These are phyloP conservation scores for Auriscalpium microsporum DNA, from an alignment of 768 basidiomycete species.

Conservation along the genomic window DNA sequence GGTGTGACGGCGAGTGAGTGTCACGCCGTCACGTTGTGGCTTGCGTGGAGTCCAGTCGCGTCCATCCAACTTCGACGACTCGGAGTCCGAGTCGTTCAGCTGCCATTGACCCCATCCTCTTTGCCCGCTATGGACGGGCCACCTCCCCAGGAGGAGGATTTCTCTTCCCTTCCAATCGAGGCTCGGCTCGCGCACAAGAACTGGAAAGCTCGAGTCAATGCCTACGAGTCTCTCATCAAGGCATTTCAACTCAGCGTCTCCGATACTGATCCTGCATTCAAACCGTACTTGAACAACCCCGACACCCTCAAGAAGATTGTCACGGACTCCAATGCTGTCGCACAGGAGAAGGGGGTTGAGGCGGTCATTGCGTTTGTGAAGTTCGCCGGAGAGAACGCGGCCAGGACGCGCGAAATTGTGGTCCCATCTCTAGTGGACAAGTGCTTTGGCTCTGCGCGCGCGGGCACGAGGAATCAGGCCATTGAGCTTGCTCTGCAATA, in stretches of 20 bases:
- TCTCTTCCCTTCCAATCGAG: conserved; percentile 63
- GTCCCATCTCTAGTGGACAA: conserved; percentile 94
- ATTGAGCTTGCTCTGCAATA: conserved; percentile 83
- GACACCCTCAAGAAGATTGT: conserved; percentile 81
- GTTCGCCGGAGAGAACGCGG: conserved; percentile 83
- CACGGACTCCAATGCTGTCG: conserved; percentile 89
- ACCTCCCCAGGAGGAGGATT: conserved; percentile 91
- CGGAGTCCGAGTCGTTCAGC: conserved; percentile 5
- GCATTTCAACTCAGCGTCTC: conserved; percentile 84
- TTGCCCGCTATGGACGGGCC: conserved; percentile 69
- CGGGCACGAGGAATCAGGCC: conserved; percentile 83
- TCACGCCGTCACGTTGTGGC: conserved; percentile 8
- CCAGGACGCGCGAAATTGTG: conserved; percentile 70
- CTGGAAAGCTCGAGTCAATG: conserved; percentile 97
- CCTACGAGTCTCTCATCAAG: conserved; percentile 81
- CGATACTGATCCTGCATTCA: conserved; percentile 91
- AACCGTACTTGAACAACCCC: conserved; percentile 71
- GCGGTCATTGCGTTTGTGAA: conserved; percentile 80
- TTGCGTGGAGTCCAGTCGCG: neutral
- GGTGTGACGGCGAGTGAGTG: no score
- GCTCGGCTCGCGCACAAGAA: conserved; percentile 91
- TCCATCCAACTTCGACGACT: neutral
- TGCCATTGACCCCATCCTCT: conserved; percentile 7
- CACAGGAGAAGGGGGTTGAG: conserved; percentile 96
- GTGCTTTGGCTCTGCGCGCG: conserved; percentile 83